phyloP scores from a whole-genome alignment of 495 filamentous ascomycete species.

The Podospora pseudocomata region DNA sequence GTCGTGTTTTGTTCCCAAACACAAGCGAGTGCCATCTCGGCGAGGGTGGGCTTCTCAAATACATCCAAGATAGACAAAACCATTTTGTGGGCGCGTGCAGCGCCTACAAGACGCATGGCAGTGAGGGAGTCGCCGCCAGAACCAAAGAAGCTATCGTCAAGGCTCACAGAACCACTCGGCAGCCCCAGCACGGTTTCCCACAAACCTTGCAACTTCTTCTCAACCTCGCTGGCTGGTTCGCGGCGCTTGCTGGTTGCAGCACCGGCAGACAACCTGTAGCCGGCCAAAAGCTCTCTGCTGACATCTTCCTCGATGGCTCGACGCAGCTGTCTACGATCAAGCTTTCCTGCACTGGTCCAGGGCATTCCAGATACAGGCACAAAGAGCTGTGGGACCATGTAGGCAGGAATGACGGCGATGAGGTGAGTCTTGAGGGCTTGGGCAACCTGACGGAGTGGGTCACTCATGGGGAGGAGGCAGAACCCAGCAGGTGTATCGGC shows the following conservation, averaged over 20 bases:
- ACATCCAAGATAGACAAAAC: constrained; percentile 37
- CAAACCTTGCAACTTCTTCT: constrained; percentile 40
- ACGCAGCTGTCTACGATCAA: constrained; percentile 49
- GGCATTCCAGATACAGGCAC: constrained; percentile 53
- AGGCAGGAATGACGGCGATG: constrained; percentile 28
- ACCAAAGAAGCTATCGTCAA: constrained; percentile 44
- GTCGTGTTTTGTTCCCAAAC: background rate
- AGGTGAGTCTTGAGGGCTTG: constrained; percentile 25
- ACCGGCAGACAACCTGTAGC: constrained; percentile 15
- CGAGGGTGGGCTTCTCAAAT: constrained; percentile 32
- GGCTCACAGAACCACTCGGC: constrained; percentile 30
- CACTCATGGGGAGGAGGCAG: constrained; percentile 17
- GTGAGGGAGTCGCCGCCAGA: constrained; percentile 50
- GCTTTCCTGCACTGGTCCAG: constrained; percentile 49
- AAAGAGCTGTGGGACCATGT: constrained; percentile 58
- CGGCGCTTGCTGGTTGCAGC: constrained; percentile 4
- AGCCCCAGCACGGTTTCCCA: constrained; percentile 49
- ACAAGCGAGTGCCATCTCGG: constrained; percentile 25
- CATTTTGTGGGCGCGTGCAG: constrained; percentile 31
- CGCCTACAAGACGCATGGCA: constrained; percentile 48
- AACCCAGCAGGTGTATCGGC: constrained; percentile 4
- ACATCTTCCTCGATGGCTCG: constrained; percentile 12
- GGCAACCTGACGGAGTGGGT: constrained; percentile 7
- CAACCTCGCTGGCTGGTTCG: constrained; percentile 19
- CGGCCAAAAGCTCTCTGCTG: constrained; percentile 9